These are phyloP conservation scores for Lasiodiplodia sp. DNA, from an alignment of 2,329 filamentous ascomycete genomes.

Conservation along the genomic window DNA sequence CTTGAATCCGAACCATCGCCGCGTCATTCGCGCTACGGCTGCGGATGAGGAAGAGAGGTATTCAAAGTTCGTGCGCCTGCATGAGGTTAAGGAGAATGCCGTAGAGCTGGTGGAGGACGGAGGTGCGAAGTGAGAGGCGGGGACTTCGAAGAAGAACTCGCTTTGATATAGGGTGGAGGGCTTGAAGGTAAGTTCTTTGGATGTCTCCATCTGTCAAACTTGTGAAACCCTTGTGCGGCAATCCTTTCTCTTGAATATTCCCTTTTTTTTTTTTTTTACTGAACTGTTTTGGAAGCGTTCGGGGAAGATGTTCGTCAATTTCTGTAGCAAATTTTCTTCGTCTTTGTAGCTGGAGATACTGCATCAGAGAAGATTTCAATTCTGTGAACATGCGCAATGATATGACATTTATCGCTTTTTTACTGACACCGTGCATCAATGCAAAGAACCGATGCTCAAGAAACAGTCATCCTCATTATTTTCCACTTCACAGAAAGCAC, in stretches of 20 bases:
- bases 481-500: background rate
- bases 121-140: background rate
- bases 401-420: too few species aligned
- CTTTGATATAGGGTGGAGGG: background rate
- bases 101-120: conserved; percentile 5
- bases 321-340: too few species aligned
- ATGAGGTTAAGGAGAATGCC: background rate
- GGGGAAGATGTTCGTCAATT: too few species aligned
- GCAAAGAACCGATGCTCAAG: too few species aligned
- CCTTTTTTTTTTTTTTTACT: too few species aligned
- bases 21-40: conserved; percentile 34
- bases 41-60: conserved; percentile 38
- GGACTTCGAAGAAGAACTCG: background rate
- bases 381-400: too few species aligned
- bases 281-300: too few species aligned
- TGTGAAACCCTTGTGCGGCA: too few species aligned
- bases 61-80: conserved; percentile 32
- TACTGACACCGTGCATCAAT: too few species aligned
- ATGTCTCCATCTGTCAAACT: background rate
- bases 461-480: background rate
- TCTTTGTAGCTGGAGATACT: too few species aligned
- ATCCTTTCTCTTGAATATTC: too few species aligned
- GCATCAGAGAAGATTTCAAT: too few species aligned
- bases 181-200: background rate
- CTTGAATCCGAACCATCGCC: conserved; percentile 39